phyloP scores from a whole-genome alignment of 495 filamentous ascomycete genomes.

The Chaetomium tenue region DNA sequence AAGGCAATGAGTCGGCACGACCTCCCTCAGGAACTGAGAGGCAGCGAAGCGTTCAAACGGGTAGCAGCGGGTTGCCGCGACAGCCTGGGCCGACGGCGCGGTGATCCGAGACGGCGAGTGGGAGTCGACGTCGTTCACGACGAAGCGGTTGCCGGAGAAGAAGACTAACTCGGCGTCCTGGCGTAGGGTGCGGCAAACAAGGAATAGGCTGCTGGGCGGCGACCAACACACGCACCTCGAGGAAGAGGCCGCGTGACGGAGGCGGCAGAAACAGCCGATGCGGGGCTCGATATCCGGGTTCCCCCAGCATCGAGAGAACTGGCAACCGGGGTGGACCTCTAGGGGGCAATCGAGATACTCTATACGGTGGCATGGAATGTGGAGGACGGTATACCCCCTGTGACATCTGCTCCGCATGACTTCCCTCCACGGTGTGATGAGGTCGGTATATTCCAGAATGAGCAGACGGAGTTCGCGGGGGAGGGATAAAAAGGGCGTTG shows the following conservation, averaged over 20 bases:
- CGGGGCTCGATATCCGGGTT: too few species aligned
- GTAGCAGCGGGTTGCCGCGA: too few species aligned
- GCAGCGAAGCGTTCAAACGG: neutral
- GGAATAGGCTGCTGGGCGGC: constrained; percentile 9
- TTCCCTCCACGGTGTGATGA: constrained; percentile 16
- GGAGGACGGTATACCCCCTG: too few species aligned
- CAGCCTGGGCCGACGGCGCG: too few species aligned
- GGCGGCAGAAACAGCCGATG: constrained; percentile 17
- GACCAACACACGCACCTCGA: constrained; percentile 13
- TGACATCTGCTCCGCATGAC: constrained; percentile 15
- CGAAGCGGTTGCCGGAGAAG: constrained; percentile 10
- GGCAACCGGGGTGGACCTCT: neutral
- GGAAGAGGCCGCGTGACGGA: constrained; percentile 6
- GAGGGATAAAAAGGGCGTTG: neutral
- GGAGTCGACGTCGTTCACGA: neutral
- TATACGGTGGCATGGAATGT: too few species aligned
- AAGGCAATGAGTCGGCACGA: constrained; percentile 2
- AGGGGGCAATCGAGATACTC: neutral
- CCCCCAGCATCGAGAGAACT: too few species aligned
- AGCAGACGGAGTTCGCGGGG: constrained; percentile 11
- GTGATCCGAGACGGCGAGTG: too few species aligned
- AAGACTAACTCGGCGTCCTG: constrained; percentile 13
- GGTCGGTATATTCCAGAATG: constrained; percentile 19
- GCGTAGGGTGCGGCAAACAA: constrained; percentile 9
- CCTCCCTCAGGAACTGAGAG: neutral